Evolutionary conservation across 352 stramenopile species (phyloP).

Genomic region (Plasmopara muralis): DNA sequence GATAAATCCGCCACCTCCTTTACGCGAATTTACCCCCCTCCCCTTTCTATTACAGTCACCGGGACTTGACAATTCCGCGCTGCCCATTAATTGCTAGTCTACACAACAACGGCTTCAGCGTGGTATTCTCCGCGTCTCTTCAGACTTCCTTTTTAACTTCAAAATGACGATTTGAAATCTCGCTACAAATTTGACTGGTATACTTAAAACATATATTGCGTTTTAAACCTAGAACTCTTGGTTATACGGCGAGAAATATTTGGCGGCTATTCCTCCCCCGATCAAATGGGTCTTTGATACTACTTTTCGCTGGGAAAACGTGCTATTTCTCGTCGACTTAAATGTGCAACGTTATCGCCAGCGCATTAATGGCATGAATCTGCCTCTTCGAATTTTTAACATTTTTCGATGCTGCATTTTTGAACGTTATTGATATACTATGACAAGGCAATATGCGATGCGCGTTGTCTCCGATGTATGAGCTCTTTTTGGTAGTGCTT

Average conservation of each 20-base stretch:
- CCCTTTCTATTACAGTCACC: not conserved
- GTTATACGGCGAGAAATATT: not conserved
- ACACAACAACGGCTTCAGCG: not conserved
- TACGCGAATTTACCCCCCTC: not conserved
- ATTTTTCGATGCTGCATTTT: slow-evolving; percentile 5
- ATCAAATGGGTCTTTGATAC: not conserved
- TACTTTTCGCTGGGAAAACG: not conserved
- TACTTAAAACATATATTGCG: slow-evolving; percentile 1
- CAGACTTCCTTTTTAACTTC: slow-evolving; percentile 8
- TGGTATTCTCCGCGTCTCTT: slow-evolving; percentile 1
- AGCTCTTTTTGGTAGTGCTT: not conserved
- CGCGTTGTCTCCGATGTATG: not conserved
- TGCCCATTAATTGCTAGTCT: not conserved
- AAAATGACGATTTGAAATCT: slow-evolving; percentile 4
- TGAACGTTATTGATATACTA: too few relatives aligned
- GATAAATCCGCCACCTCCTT: not conserved
- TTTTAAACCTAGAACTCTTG: not conserved
- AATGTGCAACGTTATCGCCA: not conserved
- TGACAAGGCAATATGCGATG: slow-evolving; percentile 5
- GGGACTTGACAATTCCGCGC: not conserved
- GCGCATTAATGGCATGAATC: not conserved
- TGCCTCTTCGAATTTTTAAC: slow-evolving; percentile 3
- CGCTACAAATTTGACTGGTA: slow-evolving; percentile 8
- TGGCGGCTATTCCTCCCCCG: slow-evolving; percentile 1
- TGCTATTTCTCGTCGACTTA: not conserved